Evolutionary conservation across 2,329 filamentous ascomycete genomes (phyloP).

Genomic region (Neophaeococcomyces mojaviensis): DNA sequence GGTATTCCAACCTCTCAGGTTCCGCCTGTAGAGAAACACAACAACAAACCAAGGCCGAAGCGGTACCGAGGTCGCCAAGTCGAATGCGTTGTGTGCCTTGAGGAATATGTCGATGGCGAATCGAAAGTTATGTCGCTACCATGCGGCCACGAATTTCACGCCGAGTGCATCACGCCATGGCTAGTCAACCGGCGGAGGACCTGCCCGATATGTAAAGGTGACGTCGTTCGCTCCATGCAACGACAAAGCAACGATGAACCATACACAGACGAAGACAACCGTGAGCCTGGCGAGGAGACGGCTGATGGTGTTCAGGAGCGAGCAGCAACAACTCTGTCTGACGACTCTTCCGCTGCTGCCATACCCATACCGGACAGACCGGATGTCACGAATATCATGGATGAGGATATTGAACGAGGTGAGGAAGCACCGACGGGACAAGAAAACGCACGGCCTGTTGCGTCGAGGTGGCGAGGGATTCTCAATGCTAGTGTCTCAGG

Average conservation of each 20-base stretch:
- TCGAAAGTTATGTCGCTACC: constrained; percentile 94
- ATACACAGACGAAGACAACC: constrained; percentile 9
- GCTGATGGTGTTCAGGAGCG: constrained; percentile 39
- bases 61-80: constrained; percentile 60
- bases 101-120: constrained; percentile 91
- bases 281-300: constrained; percentile 32
- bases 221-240: constrained; percentile 67
- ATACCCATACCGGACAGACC: constrained; percentile 37
- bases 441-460: constrained; percentile 20
- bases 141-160: constrained; percentile 96
- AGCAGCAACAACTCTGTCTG: constrained; percentile 38
- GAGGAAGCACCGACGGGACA: constrained; percentile 29
- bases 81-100: constrained; percentile 92
- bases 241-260: not conserved
- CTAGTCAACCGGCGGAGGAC: constrained; percentile 88
- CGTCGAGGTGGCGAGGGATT: constrained; percentile 37
- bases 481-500: constrained; percentile 38
- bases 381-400: constrained; percentile 25
- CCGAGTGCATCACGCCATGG: constrained; percentile 97
- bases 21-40: constrained; percentile 22
- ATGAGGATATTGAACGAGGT: constrained; percentile 38
- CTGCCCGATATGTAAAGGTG: constrained; percentile 98
- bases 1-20: constrained; percentile 10
- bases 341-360: constrained; percentile 42
- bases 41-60: constrained; percentile 31